Evolutionary conservation across 2,329 filamentous ascomycete genomes (phyloP).

Genomic region (Colletotrichum somersetense): DNA sequence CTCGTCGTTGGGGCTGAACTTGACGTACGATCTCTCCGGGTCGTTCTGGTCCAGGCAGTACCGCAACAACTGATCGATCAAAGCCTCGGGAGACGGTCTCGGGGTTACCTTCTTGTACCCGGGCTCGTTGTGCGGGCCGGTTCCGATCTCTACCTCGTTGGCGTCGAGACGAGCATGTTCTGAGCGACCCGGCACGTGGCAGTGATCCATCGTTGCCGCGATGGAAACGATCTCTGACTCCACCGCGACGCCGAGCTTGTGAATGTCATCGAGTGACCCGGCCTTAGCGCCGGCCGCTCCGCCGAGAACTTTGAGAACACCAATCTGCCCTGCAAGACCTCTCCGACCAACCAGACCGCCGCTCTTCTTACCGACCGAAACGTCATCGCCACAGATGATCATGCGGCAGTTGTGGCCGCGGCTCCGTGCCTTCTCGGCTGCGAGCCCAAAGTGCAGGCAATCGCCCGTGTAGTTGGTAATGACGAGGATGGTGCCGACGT

Average conservation of each 20-base stretch:
- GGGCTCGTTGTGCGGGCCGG: constrained; percentile 76
- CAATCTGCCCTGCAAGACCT: constrained; percentile 72
- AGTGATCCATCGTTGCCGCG: constrained; percentile 70
- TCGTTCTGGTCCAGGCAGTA: constrained; percentile 71
- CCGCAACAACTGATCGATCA: constrained; percentile 69
- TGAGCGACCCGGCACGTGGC: constrained; percentile 67
- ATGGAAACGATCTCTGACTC: constrained; percentile 67
- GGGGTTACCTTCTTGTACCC: constrained; percentile 69
- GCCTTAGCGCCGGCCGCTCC: constrained; percentile 60
- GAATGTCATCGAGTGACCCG: constrained; percentile 63
- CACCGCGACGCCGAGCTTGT: constrained; percentile 63
- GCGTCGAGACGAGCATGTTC: constrained; percentile 62
- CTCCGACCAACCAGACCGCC: constrained; percentile 71
- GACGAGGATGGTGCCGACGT: constrained; percentile 69
- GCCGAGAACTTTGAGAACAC: constrained; percentile 69
- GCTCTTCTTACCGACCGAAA: constrained; percentile 68
- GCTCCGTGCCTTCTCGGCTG: constrained; percentile 68
- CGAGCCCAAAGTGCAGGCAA: constrained; percentile 72
- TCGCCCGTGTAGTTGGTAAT: constrained; percentile 76
- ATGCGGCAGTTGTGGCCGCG: constrained; percentile 67
- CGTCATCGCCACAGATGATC: constrained; percentile 74
- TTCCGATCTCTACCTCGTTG: constrained; percentile 72
- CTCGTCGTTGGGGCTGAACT: constrained; percentile 61
- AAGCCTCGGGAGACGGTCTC: constrained; percentile 59
- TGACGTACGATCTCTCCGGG: constrained; percentile 62